phyloP scores from a whole-genome alignment of 371 early-diverging fungal species.

The Smittium mucronatum region DNA sequence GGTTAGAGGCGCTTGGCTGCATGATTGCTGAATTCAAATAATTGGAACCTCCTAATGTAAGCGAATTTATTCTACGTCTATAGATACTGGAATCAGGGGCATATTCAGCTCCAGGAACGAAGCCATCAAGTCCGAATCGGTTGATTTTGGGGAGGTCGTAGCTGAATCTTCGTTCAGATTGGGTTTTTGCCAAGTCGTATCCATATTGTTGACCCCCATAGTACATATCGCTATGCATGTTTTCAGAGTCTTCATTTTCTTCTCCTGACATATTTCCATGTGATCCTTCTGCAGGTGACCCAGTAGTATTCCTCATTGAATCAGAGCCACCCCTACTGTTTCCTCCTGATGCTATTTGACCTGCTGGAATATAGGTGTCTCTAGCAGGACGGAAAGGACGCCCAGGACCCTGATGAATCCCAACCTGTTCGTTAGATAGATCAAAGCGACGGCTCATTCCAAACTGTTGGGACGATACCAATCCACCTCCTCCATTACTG shows the following conservation, averaged over 20 bases:
- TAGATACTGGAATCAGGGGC: not conserved
- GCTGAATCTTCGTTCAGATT: not conserved
- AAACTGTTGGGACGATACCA: not conserved
- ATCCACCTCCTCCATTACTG: not conserved
- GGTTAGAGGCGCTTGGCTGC: slow-evolving; percentile 11
- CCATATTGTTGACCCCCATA: not conserved
- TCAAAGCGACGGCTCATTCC: not conserved
- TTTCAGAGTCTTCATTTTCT: not conserved
- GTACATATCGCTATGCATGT: not conserved
- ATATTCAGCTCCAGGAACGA: not conserved
- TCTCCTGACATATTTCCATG: not conserved
- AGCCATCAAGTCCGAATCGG: slow-evolving; percentile 19
- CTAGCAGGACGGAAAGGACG: not conserved
- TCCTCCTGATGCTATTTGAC: not conserved
- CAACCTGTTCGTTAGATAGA: no score
- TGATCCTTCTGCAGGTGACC: not conserved
- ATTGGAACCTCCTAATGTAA: not conserved
- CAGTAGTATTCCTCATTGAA: not conserved
- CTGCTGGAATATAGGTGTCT: not conserved
- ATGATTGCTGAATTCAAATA: slow-evolving; percentile 21
- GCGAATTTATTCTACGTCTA: not conserved
- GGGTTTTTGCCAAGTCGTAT: not conserved
- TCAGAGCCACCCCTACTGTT: not conserved
- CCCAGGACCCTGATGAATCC: no score
- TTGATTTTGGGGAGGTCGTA: slow-evolving; percentile 14